Conservation (phyloP, 331 rosid species). For the Quercus lobata region DNA sequence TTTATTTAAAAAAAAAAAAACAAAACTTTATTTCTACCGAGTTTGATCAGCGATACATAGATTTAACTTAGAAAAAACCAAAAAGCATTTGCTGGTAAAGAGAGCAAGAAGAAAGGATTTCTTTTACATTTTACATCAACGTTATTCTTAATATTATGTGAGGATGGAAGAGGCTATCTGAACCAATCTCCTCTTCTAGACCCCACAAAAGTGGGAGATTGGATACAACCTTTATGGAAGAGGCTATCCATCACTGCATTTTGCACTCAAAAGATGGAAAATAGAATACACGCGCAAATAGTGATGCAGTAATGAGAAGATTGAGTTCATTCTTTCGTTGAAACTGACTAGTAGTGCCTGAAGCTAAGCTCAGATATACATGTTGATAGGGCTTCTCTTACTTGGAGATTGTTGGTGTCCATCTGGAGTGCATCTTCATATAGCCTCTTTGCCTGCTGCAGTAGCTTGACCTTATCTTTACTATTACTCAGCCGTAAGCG, state of each 20-base stretch:
- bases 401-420: conserved; percentile 67
- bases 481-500: conserved; percentile 74
- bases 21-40: background rate
- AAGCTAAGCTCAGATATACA: conserved; percentile 67
- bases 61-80: background rate
- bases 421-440: conserved; percentile 77
- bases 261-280: background rate
- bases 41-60: background rate
- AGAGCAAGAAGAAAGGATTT: background rate
- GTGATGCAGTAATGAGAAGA: background rate
- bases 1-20: no score
- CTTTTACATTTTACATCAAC: conserved; percentile 3
- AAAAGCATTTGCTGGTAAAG: background rate
- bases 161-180: background rate
- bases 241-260: background rate
- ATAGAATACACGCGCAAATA: background rate
- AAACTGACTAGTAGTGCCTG: conserved; percentile 32
- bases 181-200: no score
- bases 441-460: conserved; percentile 77
- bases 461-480: conserved; percentile 79
- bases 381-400: conserved; percentile 66
- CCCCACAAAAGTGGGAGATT: no score
- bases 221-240: background rate
- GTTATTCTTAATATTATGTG: background rate
- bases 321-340: conserved; percentile 5